Percentiles rank a stretch among this genome's conserved stretches.
Conservation (phyloP, 1,139 yeast genomes). For the Ogataea hybrid region DNA sequence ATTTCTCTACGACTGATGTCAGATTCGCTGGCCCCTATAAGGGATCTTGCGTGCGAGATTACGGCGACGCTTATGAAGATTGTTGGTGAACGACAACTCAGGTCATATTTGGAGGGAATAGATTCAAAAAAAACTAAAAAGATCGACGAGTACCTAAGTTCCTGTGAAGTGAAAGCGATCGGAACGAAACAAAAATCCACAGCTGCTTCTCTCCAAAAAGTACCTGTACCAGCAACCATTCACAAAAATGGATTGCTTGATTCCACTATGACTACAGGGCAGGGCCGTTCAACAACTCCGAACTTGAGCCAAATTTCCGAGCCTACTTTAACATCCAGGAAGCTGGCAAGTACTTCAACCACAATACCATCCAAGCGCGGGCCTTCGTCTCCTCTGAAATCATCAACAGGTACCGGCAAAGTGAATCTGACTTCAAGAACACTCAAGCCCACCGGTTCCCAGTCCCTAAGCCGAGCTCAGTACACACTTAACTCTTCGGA, state of each 20-base stretch:
- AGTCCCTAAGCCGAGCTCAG: slow-evolving; percentile 9
- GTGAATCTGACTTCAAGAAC: slow-evolving; percentile 34
- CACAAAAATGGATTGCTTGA: slow-evolving; percentile 1
- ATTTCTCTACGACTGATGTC: slow-evolving; percentile 58
- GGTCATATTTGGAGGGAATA: slow-evolving; percentile 57
- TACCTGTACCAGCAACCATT: too few relatives aligned
- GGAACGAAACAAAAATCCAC: slow-evolving; percentile 1
- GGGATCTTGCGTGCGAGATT: slow-evolving; percentile 75
- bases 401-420: slow-evolving; percentile 28
- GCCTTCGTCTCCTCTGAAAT: slow-evolving; percentile 65
- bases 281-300: slow-evolving; percentile 12
- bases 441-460: slow-evolving; percentile 24
- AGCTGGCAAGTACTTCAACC: slow-evolving; percentile 16
- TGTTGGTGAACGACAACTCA: slow-evolving; percentile 70
- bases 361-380: slow-evolving; percentile 59
- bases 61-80: slow-evolving; percentile 84
- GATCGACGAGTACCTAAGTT: slow-evolving; percentile 57
- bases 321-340: slow-evolving; percentile 21
- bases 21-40: slow-evolving; percentile 84
- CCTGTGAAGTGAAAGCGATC: slow-evolving; percentile 45
- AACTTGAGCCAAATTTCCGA: slow-evolving; percentile 21
- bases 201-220: too few relatives aligned
- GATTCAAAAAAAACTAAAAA: slow-evolving; percentile 69
- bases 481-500: slow-evolving; percentile 23
- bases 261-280: neutral